These are phyloP conservation scores for Polyporus arcularius DNA, from an alignment of 768 basidiomycete genomes.

Conservation along the genomic window DNA sequence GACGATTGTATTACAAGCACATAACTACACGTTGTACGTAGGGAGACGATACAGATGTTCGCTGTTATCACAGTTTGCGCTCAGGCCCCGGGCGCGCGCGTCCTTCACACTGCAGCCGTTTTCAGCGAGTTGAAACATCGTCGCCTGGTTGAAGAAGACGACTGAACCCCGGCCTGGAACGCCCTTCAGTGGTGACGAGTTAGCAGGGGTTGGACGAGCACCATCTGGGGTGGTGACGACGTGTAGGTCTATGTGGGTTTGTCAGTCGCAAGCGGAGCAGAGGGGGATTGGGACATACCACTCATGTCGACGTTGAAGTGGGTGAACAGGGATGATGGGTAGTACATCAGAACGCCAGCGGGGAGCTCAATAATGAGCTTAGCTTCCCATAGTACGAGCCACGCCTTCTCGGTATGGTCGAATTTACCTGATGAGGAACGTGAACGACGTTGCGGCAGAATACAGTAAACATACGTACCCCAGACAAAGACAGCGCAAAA, in stretches of 20 bases:
- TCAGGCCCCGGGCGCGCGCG: not conserved
- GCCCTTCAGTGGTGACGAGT: not conserved
- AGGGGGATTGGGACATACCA: not conserved
- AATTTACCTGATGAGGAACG: not conserved
- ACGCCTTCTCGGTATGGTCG: not conserved
- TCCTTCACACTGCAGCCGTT: not conserved
- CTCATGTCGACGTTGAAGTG: conserved; percentile 1
- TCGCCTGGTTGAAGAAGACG: not conserved
- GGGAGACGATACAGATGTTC: too few species aligned
- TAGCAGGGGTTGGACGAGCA: not conserved
- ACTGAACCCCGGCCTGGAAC: not conserved
- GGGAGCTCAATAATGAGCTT: not conserved
- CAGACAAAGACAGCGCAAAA: not conserved
- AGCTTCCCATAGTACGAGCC: not conserved
- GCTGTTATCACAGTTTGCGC: too few species aligned
- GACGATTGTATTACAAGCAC: too few species aligned
- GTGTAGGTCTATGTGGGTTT: not conserved
- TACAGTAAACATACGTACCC: not conserved
- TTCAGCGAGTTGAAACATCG: not conserved
- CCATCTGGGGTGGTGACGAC: not conserved
- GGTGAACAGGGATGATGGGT: not conserved
- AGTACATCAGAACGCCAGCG: not conserved
- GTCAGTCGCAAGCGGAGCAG: not conserved
- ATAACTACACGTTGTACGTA: too few species aligned
- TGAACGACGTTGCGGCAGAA: not conserved